Base-by-base conservation (phyloP, 1,284 basidiomycete genomes). In the Boletus chippewaensis region DNA sequence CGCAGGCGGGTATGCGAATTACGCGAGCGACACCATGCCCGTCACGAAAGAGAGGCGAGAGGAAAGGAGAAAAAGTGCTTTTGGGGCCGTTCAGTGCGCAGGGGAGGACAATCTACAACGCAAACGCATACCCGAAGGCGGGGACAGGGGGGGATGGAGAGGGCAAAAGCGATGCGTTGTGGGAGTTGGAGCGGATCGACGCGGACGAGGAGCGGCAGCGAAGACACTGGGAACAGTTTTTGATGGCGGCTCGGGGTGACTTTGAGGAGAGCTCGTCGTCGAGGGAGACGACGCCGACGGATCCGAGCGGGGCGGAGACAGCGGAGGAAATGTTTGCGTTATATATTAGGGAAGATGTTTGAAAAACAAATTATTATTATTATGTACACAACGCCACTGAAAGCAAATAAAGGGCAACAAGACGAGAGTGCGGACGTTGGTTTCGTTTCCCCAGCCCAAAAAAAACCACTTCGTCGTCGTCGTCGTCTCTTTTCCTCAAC, bases 361-460 rank as follows among this genome's bases (percentile, higher is more conserved):
- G n/a, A 35, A 31, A 56, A 39, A 40, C 31, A 45, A 16, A 16
- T 38, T 10, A 40, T 39, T n/a, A 6, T 4, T 22, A 39, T 51
- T 52, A 49, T 40, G 9, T 41, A 47, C 26, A 16, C 5, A 5
- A 36, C 57, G 67, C 64, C 64, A 66, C 64, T 15, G 34, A 34
- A 22, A 12, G 49, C 66, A 66, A 66, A 66, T 61, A 66, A 69
- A 67, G 53, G 45, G 54, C 54, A 63, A 63, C 49, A 52, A n/a
- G 10, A 12, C 4, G 34, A 29, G 26, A 11, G 8, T 20, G n/a
- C 3, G 18, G 20, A 12, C 6, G 16, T 29, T 18, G 15, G 18
- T 53, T 76, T 76, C 71, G 71, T 75, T 67, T 71, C 74, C 63
- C 71, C 71, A 69, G 60, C 69, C 65, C 68, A 65, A 65, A 74